Evolutionary conservation across 805 yeast species (phyloP).

Genomic region (Zygosaccharomyces bisporus): DNA sequence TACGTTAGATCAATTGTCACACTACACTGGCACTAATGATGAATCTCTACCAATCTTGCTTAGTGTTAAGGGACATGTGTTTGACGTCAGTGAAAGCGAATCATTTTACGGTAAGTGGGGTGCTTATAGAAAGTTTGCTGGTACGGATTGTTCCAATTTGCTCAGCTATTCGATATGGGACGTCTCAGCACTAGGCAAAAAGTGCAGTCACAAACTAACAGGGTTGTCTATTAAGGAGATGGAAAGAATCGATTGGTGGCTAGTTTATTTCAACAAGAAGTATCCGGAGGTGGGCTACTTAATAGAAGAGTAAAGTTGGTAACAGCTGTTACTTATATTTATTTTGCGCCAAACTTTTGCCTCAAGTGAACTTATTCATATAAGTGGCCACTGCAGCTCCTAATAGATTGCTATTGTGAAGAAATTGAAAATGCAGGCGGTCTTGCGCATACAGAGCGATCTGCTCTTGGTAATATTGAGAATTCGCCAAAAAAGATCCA

Average conservation of each 20-base stretch:
- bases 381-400: slow-evolving; percentile 29
- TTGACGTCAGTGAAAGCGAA: slow-evolving; percentile 24
- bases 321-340: background rate
- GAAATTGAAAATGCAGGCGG: slow-evolving; percentile 17
- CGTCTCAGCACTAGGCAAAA: slow-evolving; percentile 16
- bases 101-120: slow-evolving; percentile 28
- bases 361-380: slow-evolving; percentile 4
- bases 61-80: slow-evolving; percentile 25
- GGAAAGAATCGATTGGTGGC: slow-evolving; percentile 23
- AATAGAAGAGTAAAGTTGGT: background rate
- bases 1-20: slow-evolving; percentile 12
- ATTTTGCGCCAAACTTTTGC: background rate
- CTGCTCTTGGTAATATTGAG: slow-evolving; percentile 19
- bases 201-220: slow-evolving; percentile 15
- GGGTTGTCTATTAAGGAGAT: slow-evolving; percentile 13
- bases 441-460: slow-evolving; percentile 15
- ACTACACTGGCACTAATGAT: slow-evolving; percentile 11
- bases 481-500: slow-evolving; percentile 28
- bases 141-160: slow-evolving; percentile 25
- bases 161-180: slow-evolving; percentile 24
- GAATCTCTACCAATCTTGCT: slow-evolving; percentile 16
- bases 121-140: slow-evolving; percentile 24
- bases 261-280: slow-evolving; percentile 19
- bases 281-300: slow-evolving; percentile 25
- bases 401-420: slow-evolving; percentile 28